Evolutionary conservation across 163 green algal genomes (phyloP).

Genomic region (Volvox carteri): DNA sequence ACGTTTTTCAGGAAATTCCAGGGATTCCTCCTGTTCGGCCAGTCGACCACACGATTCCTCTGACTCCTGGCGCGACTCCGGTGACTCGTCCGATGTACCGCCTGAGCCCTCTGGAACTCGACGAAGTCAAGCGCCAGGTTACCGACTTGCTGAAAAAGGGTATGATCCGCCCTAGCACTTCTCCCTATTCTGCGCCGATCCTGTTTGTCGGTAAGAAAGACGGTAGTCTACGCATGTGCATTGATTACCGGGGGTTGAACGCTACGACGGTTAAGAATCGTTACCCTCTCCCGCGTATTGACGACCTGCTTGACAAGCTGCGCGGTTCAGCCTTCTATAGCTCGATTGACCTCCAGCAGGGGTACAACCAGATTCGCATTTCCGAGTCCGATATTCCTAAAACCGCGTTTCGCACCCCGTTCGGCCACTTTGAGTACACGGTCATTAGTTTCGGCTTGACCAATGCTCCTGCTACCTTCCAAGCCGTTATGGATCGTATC

Average conservation of each 20-base stretch:
- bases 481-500: conserved; percentile 54
- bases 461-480: conserved; percentile 80
- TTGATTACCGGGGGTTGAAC: conserved; percentile 82
- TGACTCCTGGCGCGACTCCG: neutral
- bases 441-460: conserved; percentile 81
- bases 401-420: conserved; percentile 78
- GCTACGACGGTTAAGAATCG: conserved; percentile 70
- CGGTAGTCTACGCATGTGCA: conserved; percentile 64
- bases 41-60: neutral
- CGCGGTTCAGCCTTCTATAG: conserved; percentile 70
- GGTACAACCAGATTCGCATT: conserved; percentile 81
- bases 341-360: conserved; percentile 74
- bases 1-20: neutral
- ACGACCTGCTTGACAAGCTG: conserved; percentile 78
- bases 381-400: conserved; percentile 67
- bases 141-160: conserved; percentile 61
- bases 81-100: conserved; percentile 14
- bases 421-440: conserved; percentile 78
- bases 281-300: conserved; percentile 74
- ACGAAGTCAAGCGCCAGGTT: conserved; percentile 68
- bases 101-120: conserved; percentile 49
- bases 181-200: conserved; percentile 71
- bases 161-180: neutral
- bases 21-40: neutral
- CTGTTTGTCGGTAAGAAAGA: conserved; percentile 77